phyloP scores from a whole-genome alignment of 169 alveolate genomes.

The Babesia microti region DNA sequence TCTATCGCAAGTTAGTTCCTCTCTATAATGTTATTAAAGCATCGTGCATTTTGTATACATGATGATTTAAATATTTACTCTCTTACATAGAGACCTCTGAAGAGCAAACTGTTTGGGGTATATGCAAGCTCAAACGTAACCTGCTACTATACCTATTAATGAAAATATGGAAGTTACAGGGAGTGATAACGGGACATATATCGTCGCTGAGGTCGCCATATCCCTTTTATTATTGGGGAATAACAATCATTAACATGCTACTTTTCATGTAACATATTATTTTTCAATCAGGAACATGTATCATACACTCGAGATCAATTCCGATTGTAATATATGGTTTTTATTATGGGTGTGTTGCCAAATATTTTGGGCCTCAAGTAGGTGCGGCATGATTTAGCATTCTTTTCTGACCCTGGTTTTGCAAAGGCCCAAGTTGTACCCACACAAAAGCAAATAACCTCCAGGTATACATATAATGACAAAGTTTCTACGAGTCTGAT shows the following conservation, averaged over 20 bases:
- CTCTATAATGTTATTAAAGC: no score
- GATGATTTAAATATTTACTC: no score
- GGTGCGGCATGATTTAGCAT: conserved; percentile 13
- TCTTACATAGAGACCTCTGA: no score
- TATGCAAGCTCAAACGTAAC: conserved; percentile 25
- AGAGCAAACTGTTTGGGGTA: conserved; percentile 32
- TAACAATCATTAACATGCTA: conserved; percentile 13
- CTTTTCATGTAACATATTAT: no score
- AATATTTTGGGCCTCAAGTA: conserved; percentile 26
- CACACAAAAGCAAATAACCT: conserved; percentile 14
- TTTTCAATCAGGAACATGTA: no score
- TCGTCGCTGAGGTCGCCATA: conserved; percentile 17
- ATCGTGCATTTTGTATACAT: no score
- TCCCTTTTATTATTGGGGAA: conserved; percentile 35
- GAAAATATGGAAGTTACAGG: conserved; percentile 35
- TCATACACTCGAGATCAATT: no score
- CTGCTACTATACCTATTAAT: conserved; percentile 15
- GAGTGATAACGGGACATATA: conserved; percentile 17
- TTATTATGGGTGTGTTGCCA: conserved; percentile 17
- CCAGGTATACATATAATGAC: no score
- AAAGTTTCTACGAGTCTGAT: no score
- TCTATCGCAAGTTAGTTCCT: no score
- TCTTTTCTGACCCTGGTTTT: conserved; percentile 42
- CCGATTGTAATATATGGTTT: conserved; percentile 29
- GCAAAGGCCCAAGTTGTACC: conserved; percentile 13